These are phyloP conservation scores for Colletotrichum sp. DNA, from an alignment of 2,329 filamentous ascomycete species.

Conservation along the genomic window DNA sequence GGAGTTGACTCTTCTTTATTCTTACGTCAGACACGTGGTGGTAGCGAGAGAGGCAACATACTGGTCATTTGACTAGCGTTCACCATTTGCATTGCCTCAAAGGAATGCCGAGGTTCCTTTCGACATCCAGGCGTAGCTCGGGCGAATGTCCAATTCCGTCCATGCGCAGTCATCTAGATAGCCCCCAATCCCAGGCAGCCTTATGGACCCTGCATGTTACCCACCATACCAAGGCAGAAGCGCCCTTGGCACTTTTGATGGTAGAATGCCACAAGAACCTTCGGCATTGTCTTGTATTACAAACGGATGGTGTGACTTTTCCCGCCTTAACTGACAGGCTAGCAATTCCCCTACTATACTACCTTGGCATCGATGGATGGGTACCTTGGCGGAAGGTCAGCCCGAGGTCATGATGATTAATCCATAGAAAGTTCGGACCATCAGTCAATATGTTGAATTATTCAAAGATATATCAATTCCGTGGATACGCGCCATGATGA, in stretches of 20 bases:
- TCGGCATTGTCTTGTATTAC: not conserved
- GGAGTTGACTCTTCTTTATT: not conserved
- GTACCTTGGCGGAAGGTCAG: not conserved
- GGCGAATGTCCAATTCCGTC: not conserved
- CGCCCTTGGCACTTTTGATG: not conserved
- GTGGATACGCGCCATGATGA: not conserved
- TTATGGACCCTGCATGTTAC: not conserved
- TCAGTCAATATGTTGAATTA: not conserved
- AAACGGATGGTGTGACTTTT: not conserved
- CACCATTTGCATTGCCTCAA: not conserved
- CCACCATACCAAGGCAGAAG: not conserved
- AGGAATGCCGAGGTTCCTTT: not conserved
- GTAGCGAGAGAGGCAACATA: not conserved
- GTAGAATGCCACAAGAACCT: not conserved
- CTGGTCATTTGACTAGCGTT: not conserved
- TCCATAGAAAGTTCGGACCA: not conserved
- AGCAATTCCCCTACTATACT: not conserved
- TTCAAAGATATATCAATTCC: fast-evolving
- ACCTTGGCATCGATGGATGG: not conserved
- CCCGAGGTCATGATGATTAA: fast-evolving
- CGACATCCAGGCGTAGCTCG: not conserved
- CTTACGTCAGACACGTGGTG: not conserved
- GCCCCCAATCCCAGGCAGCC: not conserved
- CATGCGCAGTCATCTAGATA: not conserved
- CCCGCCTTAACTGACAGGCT: not conserved